Percentiles rank a stretch among this genome's conserved stretches.
Conservation (phyloP, 2,329 filamentous ascomycete genomes). For the Anisogramma anomala region DNA sequence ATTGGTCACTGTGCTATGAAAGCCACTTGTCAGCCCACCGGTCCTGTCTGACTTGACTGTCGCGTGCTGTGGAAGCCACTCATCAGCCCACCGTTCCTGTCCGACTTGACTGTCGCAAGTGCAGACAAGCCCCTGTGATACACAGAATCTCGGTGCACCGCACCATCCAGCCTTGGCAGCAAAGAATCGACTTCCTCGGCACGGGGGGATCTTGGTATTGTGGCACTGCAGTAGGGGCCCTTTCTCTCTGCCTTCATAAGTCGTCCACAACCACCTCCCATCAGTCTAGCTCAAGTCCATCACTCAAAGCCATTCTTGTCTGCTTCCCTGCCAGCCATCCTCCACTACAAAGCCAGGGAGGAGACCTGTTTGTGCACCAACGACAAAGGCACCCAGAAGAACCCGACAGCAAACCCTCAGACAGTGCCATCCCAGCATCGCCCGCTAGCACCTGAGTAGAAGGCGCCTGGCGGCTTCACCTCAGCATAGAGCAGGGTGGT, state of each 20-base stretch:
- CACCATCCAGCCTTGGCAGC: conserved; percentile 11
- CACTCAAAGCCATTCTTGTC: too few relatives aligned
- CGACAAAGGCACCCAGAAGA: background rate
- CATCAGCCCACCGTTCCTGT: background rate
- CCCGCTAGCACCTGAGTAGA: too few relatives aligned
- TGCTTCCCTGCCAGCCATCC: background rate
- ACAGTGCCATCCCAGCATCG: too few relatives aligned
- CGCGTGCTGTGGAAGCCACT: too few relatives aligned
- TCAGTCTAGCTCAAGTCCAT: background rate
- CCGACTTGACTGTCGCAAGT: conserved; percentile 1
- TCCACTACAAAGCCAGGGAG: background rate
- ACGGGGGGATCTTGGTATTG: background rate
- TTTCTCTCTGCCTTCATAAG: background rate
- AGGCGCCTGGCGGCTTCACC: too few relatives aligned
- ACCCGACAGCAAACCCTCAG: background rate
- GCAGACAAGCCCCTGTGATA: background rate
- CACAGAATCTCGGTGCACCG: conserved; percentile 8
- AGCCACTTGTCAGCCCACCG: too few relatives aligned
- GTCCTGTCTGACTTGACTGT: too few relatives aligned
- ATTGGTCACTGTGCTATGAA: too few relatives aligned
- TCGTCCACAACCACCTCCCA: background rate
- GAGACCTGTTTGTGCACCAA: background rate
- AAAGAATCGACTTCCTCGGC: conserved; percentile 9
- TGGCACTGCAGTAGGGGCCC: background rate
- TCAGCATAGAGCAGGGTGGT: too few relatives aligned